These are phyloP conservation scores for Trichopus zeylanicus DNA, from an alignment of 116 monocot genomes.

Conservation along the genomic window DNA sequence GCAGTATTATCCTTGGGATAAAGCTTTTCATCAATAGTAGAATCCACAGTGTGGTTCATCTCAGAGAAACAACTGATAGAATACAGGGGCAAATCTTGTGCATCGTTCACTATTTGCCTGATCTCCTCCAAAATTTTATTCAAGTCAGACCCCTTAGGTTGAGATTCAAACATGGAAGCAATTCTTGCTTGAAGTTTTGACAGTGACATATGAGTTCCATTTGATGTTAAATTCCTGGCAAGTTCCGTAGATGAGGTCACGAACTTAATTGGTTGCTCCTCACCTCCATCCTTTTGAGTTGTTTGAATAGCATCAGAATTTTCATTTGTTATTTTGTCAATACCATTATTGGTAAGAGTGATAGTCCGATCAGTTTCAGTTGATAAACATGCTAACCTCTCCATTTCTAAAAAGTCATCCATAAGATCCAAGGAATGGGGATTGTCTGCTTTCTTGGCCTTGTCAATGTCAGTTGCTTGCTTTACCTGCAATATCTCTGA, in stretches of 20 bases:
- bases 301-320: constrained; percentile 1
- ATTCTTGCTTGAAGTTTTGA: constrained; percentile 29
- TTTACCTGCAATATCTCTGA: constrained; percentile 42
- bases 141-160: constrained; percentile 8
- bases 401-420: constrained; percentile 90
- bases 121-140: constrained; percentile 28
- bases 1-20: constrained; percentile 12
- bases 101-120: constrained; percentile 18
- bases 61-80: constrained; percentile 2
- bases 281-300: constrained; percentile 19
- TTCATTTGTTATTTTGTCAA: constrained; percentile 8
- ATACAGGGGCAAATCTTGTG: constrained; percentile 18
- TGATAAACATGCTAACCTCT: constrained; percentile 49
- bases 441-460: constrained; percentile 10
- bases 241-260: background rate
- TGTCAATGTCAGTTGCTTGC: constrained; percentile 29
- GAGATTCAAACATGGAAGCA: constrained; percentile 17
- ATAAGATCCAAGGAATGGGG: constrained; percentile 44
- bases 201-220: constrained; percentile 5
- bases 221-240: background rate
- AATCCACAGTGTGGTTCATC: background rate
- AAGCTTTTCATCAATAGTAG: constrained; percentile 9
- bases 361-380: constrained; percentile 16
- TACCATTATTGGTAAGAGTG: constrained; percentile 6
- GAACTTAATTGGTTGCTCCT: background rate